These are phyloP conservation scores for Boletus pseudopeckii DNA, from an alignment of 768 basidiomycete genomes.

Conservation along the genomic window DNA sequence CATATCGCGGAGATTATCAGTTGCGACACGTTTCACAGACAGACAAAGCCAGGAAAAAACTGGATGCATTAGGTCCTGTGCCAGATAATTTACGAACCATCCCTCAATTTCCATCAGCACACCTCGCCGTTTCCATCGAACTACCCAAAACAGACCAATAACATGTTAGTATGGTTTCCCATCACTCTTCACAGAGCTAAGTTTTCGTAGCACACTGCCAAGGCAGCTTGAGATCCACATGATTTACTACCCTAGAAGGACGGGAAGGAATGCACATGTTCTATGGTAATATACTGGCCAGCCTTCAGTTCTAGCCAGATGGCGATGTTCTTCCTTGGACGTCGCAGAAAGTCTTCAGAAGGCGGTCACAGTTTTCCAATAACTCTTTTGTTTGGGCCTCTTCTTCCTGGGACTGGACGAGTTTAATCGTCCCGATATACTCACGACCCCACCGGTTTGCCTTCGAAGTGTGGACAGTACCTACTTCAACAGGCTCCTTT, in stretches of 20 bases:
- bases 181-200: neutral
- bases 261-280: neutral
- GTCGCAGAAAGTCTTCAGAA: conserved; percentile 42
- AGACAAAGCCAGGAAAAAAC: conserved; percentile 61
- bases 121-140: conserved; percentile 42
- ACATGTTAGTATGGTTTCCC: neutral
- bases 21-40: conserved; percentile 43
- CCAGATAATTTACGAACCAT: conserved; percentile 76
- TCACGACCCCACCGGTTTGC: conserved; percentile 56
- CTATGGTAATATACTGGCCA: neutral
- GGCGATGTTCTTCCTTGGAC: conserved; percentile 27
- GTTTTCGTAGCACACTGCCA: neutral
- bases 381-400: conserved; percentile 45
- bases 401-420: conserved; percentile 52
- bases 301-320: conserved; percentile 11
- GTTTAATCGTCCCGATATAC: conserved; percentile 45
- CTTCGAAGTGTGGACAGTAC: conserved; percentile 51
- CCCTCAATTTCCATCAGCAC: conserved; percentile 57
- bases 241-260: neutral
- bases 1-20: neutral
- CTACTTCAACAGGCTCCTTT: conserved; percentile 12
- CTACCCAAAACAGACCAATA: conserved; percentile 17
- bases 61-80: conserved; percentile 54
- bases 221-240: neutral
- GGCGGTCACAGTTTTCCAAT: conserved; percentile 51